Percentiles rank a stretch among this genome's conserved stretches.
phyloP scores from a whole-genome alignment of 208 protist genomes.

The Jaenimonas drosophilae region DNA sequence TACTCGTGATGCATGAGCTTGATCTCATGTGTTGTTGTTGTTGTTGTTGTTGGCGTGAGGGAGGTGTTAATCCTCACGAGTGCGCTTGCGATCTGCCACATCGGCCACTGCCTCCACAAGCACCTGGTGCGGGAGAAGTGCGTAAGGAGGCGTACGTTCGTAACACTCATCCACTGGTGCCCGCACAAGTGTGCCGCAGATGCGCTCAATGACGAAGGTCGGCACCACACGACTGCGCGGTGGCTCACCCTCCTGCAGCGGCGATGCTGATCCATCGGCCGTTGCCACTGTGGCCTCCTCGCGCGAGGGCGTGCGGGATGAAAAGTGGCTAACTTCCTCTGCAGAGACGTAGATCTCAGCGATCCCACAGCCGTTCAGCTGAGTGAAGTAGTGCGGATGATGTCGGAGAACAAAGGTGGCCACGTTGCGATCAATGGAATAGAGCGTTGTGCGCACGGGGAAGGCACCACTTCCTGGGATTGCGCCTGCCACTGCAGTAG shows the following conservation, averaged over 20 bases:
- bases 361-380: constrained; percentile 47
- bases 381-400: constrained; percentile 51
- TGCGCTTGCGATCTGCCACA: too few species aligned
- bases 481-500: background rate
- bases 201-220: constrained; percentile 20
- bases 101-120: too few species aligned
- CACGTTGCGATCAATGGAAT: constrained; percentile 27
- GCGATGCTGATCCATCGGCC: background rate
- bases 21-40: background rate
- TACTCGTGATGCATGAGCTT: too few species aligned
- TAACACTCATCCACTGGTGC: constrained; percentile 34
- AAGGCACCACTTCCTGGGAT: background rate
- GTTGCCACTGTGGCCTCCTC: background rate
- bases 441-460: constrained; percentile 23
- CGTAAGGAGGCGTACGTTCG: too few species aligned
- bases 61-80: too few species aligned
- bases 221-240: constrained; percentile 4
- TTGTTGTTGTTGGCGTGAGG: constrained; percentile 4
- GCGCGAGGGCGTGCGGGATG: too few species aligned
- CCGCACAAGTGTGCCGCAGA: constrained; percentile 21
- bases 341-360: constrained; percentile 31
- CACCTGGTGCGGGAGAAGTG: too few species aligned
- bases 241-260: background rate
- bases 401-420: constrained; percentile 47
- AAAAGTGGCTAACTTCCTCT: too few species aligned